These are phyloP conservation scores for Cytospora piceae DNA, from an alignment of 2,329 filamentous ascomycete species.

Conservation along the genomic window DNA sequence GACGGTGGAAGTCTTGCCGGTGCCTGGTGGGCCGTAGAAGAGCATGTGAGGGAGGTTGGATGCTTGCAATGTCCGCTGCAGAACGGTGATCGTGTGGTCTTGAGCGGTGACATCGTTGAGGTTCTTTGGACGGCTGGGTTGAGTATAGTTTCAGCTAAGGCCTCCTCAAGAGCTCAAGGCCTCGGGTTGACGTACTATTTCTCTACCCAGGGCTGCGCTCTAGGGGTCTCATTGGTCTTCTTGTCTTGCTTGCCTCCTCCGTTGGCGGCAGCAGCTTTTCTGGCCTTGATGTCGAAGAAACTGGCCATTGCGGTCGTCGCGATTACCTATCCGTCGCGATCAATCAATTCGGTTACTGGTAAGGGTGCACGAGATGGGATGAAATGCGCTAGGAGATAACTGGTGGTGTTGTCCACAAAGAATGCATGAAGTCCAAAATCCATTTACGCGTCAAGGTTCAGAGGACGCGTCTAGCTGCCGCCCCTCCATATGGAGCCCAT, in stretches of 20 bases:
- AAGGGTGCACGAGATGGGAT: not conserved
- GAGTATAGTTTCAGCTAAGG: constrained; percentile 31
- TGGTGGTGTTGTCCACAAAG: not conserved
- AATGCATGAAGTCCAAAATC: constrained; percentile 32
- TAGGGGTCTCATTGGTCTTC: constrained; percentile 64
- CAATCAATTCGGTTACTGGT: not conserved
- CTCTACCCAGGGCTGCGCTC: constrained; percentile 93
- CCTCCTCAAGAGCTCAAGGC: not conserved
- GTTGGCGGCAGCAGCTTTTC: constrained; percentile 74
- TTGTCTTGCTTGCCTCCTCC: constrained; percentile 65
- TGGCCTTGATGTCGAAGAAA: constrained; percentile 95
- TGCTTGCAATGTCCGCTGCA: constrained; percentile 90
- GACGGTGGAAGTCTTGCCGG: constrained; percentile 97
- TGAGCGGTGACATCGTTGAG: constrained; percentile 95
- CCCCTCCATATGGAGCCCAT: constrained; percentile 4
- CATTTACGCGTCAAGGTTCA: constrained; percentile 31
- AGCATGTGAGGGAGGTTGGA: constrained; percentile 99
- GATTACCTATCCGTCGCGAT: not conserved
- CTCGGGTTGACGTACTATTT: constrained; percentile 74
- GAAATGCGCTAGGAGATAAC: not conserved
- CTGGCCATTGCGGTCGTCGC: constrained; percentile 67
- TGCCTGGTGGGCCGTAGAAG: constrained; percentile 97
- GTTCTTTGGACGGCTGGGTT: constrained; percentile 80
- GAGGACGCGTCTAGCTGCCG: constrained; percentile 23
- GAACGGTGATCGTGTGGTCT: constrained; percentile 93